phyloP scores from a whole-genome alignment of 129 eudicot species.

The Chrysanthemum seticuspe region DNA sequence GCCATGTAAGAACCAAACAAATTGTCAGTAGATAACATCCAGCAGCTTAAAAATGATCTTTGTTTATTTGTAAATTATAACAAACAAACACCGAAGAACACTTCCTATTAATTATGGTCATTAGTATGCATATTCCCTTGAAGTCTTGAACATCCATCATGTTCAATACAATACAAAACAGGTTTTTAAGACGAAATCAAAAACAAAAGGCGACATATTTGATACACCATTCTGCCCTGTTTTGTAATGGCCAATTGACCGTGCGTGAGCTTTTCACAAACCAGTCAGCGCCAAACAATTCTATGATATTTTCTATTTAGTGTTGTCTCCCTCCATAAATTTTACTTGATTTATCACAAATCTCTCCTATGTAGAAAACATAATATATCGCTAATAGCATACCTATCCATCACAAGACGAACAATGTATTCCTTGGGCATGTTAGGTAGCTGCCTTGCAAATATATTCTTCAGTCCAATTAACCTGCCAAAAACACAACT shows the following conservation, averaged over 20 bases:
- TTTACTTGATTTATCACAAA: not conserved
- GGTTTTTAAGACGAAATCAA: constrained; percentile 4
- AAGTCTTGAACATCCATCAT: not conserved
- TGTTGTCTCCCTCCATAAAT: constrained; percentile 9
- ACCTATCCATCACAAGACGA: constrained; percentile 99
- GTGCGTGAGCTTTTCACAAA: constrained; percentile 10
- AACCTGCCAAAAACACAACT: constrained; percentile 49
- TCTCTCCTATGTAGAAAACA: not conserved
- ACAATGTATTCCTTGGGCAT: constrained; percentile 99
- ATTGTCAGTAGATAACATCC: constrained; percentile 1
- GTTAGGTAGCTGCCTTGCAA: constrained; percentile 93
- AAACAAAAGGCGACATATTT: constrained; percentile 3
- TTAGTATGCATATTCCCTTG: constrained; percentile 4
- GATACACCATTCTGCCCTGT: constrained; percentile 9
- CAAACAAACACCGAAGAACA: constrained; percentile 8
- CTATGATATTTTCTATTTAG: not conserved
- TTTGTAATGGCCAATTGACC: not conserved
- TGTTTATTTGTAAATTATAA: not conserved
- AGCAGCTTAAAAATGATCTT: constrained; percentile 17
- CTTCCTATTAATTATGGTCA: not conserved
- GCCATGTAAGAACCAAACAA: constrained; percentile 24
- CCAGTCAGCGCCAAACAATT: constrained; percentile 3
- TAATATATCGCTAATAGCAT: not conserved
- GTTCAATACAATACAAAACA: not conserved
- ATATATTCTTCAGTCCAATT: constrained; percentile 94